Evolutionary conservation across 345 rosid species (phyloP), one percentile per base, ranked within the genome.

Genomic region (Turnera subulata): DNA sequence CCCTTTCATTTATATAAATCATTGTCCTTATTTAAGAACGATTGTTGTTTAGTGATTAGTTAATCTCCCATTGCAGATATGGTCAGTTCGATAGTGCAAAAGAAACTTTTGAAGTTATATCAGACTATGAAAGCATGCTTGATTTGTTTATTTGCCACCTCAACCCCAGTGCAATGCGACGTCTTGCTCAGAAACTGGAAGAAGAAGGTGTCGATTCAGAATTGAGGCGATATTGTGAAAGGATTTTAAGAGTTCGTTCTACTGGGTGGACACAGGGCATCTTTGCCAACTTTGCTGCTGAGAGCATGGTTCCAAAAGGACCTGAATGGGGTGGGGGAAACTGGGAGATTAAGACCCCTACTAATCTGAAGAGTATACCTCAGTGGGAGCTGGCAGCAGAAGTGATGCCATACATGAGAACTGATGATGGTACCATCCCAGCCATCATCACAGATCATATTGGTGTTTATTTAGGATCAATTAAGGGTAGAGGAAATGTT

Each of bases 271-370:
- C 99, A 15, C 99, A 93, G 61, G 96, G 99, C 38, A 87, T 93
- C 61, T 93, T 93, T 68, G 96, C 97, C n/a, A 93, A 93, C 68
- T 93, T 93, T 73, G 97, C 97, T 70, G 96, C 99, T 23, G 99
- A 93, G 79, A 89, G 92, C 72, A 85, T 93, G 94, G 97, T 89
- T 65, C 99, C 96, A 2, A 93, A 93, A 74, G 97, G 99, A 64
- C 73, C 90, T 55, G 97, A 85, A 76, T 93, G 99, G 99, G 97
- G 97, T 67, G 99, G 99, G 73, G 97, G 96, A 53, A 93, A 93
- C 83, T 93, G 97, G 99, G 99, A 93, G 77, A 93, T 89, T 48
- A 89, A 87, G 68, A 89, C 88, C 33, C 97, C 99, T 33, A 70
- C 91, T 33, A 81, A 78, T 73, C 71, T 87, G 72, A 89, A 89